phyloP scores from a whole-genome alignment of 345 rosid genomes.

The Eucalyptus tenuipes region DNA sequence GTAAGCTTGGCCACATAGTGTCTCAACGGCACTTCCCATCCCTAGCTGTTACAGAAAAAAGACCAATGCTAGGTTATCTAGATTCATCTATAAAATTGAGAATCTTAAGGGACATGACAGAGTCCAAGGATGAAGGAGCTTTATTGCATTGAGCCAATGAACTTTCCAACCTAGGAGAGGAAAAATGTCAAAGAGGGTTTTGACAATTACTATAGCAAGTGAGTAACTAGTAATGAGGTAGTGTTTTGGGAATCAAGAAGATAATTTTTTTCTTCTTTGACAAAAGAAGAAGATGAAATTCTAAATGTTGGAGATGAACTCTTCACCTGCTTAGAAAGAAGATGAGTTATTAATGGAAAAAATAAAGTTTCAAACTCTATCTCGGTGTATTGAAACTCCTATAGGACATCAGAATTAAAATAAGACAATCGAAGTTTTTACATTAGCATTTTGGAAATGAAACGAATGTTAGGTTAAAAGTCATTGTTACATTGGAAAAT shows the following conservation, averaged over 20 bases:
- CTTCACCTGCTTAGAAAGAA: not conserved
- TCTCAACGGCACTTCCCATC: conserved; percentile 96
- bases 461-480: not conserved
- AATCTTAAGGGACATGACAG: not conserved
- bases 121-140: not conserved
- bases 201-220: not conserved
- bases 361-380: not conserved
- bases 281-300: not conserved
- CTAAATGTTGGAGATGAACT: not conserved
- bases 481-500: not conserved
- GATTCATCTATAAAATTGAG: not conserved
- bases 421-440: not conserved
- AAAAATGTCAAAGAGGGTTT: not conserved
- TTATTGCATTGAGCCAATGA: not conserved
- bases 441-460: not conserved
- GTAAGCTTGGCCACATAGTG: conserved; percentile 83
- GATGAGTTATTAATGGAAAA: not conserved
- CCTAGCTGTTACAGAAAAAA: conserved; percentile 25
- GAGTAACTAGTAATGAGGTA: not conserved
- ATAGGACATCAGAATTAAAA: not conserved
- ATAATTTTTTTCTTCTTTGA: not conserved
- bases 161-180: not conserved
- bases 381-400: not conserved
- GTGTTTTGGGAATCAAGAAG: not conserved
- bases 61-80: not conserved